Evolutionary conservation across 2,329 filamentous ascomycete species (phyloP).

Genomic region (Clarireedia monteithiana): DNA sequence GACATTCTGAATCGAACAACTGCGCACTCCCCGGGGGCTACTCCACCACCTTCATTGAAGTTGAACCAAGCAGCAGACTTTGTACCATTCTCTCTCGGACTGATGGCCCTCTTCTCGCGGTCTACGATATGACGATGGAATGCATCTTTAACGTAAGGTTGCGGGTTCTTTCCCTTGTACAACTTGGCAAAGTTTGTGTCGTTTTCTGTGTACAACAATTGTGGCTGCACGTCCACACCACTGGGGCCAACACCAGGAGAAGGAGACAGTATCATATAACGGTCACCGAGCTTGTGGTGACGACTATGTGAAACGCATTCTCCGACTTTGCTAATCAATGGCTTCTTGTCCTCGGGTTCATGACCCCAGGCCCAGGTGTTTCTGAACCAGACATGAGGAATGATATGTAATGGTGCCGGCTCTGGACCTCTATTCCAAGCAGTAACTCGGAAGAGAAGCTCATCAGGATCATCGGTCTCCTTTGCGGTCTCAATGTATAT

Average conservation of each 20-base stretch:
- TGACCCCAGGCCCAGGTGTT: slow-evolving; percentile 97
- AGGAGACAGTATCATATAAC: slow-evolving; percentile 78
- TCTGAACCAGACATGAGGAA: slow-evolving; percentile 93
- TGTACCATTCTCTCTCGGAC: slow-evolving; percentile 72
- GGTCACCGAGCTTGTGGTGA: slow-evolving; percentile 72
- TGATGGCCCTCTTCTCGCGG: slow-evolving; percentile 70
- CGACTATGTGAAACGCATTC: slow-evolving; percentile 67
- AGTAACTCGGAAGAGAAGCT: slow-evolving; percentile 87
- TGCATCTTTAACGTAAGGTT: slow-evolving; percentile 87
- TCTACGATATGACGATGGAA: slow-evolving; percentile 86
- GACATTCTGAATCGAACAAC: slow-evolving; percentile 90
- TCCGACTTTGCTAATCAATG: slow-evolving; percentile 59
- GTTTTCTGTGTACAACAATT: slow-evolving; percentile 89
- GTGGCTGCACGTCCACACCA: slow-evolving; percentile 75
- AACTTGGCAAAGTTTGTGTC: slow-evolving; percentile 79
- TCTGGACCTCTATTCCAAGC: slow-evolving; percentile 94
- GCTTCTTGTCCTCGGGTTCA: slow-evolving; percentile 68
- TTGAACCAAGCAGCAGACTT: slow-evolving; percentile 88
- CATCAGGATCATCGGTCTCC: slow-evolving; percentile 83
- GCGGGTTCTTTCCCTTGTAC: slow-evolving; percentile 70
- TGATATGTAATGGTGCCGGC: slow-evolving; percentile 82
- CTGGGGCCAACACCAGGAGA: slow-evolving; percentile 77
- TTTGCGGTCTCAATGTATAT: slow-evolving; percentile 96
- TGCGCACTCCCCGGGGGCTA: slow-evolving; percentile 84
- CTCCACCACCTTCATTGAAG: slow-evolving; percentile 84